phyloP scores from a whole-genome alignment of 352 stramenopile species.

The Globisporangium yorkense region DNA sequence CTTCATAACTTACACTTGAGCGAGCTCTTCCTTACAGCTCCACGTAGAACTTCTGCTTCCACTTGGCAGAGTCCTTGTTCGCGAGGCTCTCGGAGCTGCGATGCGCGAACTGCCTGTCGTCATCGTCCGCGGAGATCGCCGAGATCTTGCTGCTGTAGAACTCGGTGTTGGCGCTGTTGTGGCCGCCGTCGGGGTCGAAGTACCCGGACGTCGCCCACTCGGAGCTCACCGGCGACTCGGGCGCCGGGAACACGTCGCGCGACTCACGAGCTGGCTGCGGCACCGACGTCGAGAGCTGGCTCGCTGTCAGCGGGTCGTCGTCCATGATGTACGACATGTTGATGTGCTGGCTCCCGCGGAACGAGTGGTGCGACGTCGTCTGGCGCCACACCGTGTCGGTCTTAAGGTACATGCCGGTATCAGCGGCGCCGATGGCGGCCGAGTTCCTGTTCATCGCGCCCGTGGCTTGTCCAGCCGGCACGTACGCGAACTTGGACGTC shows the following conservation, averaged over 20 bases:
- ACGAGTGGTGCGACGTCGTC: conserved; percentile 7
- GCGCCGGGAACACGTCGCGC: conserved; percentile 5
- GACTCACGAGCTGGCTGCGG: not conserved
- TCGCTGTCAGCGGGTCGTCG: conserved; percentile 5
- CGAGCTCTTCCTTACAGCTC: conserved; percentile 10
- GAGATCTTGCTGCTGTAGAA: conserved; percentile 10
- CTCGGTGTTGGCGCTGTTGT: conserved; percentile 11
- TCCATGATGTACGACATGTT: conserved; percentile 10
- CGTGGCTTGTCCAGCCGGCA: not conserved
- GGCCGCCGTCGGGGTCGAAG: conserved; percentile 4
- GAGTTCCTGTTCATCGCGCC: not conserved
- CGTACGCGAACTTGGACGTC: conserved; percentile 5
- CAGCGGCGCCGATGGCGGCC: not conserved
- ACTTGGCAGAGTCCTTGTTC: conserved; percentile 14
- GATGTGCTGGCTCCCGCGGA: conserved; percentile 9
- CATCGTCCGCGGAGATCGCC: conserved; percentile 4
- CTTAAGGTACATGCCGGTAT: conserved; percentile 4
- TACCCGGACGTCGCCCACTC: conserved; percentile 8
- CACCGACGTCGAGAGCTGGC: conserved; percentile 5
- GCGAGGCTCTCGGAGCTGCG: conserved; percentile 7
- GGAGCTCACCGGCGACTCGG: not conserved
- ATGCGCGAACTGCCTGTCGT: conserved; percentile 2
- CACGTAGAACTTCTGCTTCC: conserved; percentile 21
- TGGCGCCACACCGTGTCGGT: conserved; percentile 10
- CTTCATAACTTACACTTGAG: conserved; percentile 1